Percentiles rank a stretch among this genome's conserved stretches.
phyloP scores from a whole-genome alignment of 495 filamentous ascomycete species.

The Xylaria telfairii region DNA sequence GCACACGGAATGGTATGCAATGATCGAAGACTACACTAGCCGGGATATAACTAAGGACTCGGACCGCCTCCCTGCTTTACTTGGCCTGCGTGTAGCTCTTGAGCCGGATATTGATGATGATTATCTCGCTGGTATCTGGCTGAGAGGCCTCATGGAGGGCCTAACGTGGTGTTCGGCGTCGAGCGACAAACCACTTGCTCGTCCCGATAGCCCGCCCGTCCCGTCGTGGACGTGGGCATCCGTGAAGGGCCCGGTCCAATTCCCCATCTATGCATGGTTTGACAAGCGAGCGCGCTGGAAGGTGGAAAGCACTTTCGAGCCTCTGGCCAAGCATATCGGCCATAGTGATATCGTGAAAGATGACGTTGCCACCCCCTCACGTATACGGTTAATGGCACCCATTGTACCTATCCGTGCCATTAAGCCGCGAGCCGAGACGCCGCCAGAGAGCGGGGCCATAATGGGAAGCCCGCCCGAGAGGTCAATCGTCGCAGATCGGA shows the following conservation, averaged over 20 bases:
- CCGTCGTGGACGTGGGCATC: conserved; percentile 51
- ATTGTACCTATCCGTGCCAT: conserved; percentile 22
- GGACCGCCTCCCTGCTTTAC: conserved; percentile 44
- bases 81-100: conserved; percentile 37
- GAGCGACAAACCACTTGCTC: conserved; percentile 17
- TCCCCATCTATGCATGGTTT: conserved; percentile 34
- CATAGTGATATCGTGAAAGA: conserved; percentile 16
- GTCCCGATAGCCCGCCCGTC: conserved; percentile 29
- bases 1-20: conserved; percentile 35
- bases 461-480: conserved; percentile 26
- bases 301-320: conserved; percentile 28
- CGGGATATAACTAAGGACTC: conserved; percentile 36
- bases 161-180: conserved; percentile 34
- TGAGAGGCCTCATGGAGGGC: conserved; percentile 32
- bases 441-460: conserved; percentile 13
- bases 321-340: conserved; percentile 24
- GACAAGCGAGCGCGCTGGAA: conserved; percentile 13
- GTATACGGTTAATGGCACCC: conserved; percentile 26
- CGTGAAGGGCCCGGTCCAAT: conserved; percentile 34
- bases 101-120: conserved; percentile 18
- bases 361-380: conserved; percentile 4
- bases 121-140: conserved; percentile 40
- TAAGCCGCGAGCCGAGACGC: conserved; percentile 2
- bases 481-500: conserved; percentile 20
- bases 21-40: conserved; percentile 38